Evolutionary conservation across 2,329 filamentous ascomycete genomes (phyloP), one percentile per base, ranked within the genome.

Genomic region (Clonostachys rosea): DNA sequence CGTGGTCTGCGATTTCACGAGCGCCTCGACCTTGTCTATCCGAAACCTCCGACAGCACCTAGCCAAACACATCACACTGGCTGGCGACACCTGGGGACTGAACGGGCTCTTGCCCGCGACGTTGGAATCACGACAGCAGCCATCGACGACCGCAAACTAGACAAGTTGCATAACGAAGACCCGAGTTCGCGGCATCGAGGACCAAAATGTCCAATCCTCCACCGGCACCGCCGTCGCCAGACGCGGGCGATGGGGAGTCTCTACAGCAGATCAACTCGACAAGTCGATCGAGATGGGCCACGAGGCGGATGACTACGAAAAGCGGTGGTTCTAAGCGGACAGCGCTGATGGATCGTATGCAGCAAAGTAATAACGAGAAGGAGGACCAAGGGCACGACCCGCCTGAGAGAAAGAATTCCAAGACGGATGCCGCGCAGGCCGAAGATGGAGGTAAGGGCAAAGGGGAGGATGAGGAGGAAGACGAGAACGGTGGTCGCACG

Each of bases 201-300:
- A 33, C n/a, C 12, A 35, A 11, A 42, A 17, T 9, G 20, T 13
- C 51, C 24, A 30, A 30, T 30, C 24, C 24, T 30, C 24, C 24
- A 30, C 24, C 24, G 9, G 24, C 9, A 30, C 42, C 50, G 53
- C 42, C 55, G 56, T 44, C 36, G 7, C 52, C 59, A 24, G 55
- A 59, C 45, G 52, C 56, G 46, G 36, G 50, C 30, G 48, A 53
- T 56, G 52, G 47, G 43, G 54, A 16, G 12, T 34, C 46, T 13
- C 30, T 42, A 44, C 42, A 44, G 17, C 36, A n/a, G 14, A 18
- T 39, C 36, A 39, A 39, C 17, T 16, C 47, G 40, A 86, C 84
- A 18, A 90, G 92, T 63, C 80, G 91, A 62, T 84, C 94, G 66
- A 80, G 94, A 83, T 97, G 94, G 94, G 92, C 94, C 16, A 97